Conservation (phyloP, 148 eudicot species). For the Fagopyrum homotropicum region DNA sequence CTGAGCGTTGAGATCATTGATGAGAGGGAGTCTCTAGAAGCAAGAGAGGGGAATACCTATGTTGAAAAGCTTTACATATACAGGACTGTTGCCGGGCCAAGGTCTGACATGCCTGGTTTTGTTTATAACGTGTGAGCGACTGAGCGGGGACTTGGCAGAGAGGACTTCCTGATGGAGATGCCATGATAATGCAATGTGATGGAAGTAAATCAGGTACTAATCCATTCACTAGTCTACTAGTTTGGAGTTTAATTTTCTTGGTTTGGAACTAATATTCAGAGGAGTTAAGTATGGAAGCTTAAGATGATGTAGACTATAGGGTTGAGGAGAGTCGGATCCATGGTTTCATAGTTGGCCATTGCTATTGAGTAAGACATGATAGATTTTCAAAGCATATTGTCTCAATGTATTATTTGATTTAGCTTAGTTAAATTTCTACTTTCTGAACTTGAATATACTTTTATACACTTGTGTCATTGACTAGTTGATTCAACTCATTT, state of each 20-base stretch:
- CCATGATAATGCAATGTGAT: neutral
- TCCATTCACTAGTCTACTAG: neutral
- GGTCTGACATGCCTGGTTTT: neutral
- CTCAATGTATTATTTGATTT: too few relatives aligned
- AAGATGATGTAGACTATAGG: neutral
- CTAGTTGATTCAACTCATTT: too few relatives aligned
- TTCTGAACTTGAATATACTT: too few relatives aligned
- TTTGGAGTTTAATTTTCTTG: neutral
- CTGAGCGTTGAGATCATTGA: conserved; percentile 74
- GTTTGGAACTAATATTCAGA: neutral
- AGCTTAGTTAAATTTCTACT: too few relatives aligned
- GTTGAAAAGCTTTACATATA: conserved; percentile 14
- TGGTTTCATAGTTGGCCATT: too few relatives aligned
- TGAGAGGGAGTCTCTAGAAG: conserved; percentile 31
- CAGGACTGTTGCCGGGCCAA: conserved; percentile 12
- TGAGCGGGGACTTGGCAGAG: neutral
- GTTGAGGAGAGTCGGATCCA: too few relatives aligned
- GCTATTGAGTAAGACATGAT: too few relatives aligned
- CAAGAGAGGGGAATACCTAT: neutral
- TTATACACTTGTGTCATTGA: too few relatives aligned
- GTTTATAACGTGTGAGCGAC: neutral
- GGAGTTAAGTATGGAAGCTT: neutral
- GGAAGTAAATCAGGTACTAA: neutral
- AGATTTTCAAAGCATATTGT: too few relatives aligned
- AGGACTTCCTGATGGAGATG: neutral